Conservation (phyloP, 441 rosid species). For the Populus hybrid region DNA sequence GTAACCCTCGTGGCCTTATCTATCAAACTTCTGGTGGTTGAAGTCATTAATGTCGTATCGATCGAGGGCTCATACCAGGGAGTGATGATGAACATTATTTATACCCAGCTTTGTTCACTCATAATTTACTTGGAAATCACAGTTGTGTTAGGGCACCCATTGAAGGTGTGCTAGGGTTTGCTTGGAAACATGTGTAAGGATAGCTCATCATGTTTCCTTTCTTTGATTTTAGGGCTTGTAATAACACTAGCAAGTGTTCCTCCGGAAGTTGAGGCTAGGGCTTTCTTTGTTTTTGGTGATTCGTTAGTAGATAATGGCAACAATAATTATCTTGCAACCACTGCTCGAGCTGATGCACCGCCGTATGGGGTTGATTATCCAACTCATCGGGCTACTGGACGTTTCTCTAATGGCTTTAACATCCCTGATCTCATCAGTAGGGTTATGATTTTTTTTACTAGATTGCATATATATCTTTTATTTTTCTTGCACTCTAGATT, state of each 20-base stretch:
- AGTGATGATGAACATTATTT: background rate
- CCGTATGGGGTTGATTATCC: constrained; percentile 91
- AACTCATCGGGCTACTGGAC: constrained; percentile 78
- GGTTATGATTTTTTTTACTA: background rate
- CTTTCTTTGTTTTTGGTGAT: constrained; percentile 94
- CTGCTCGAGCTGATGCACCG: constrained; percentile 79
- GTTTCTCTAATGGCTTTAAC: constrained; percentile 92
- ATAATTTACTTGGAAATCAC: background rate
- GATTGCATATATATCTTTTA: background rate
- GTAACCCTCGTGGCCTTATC: background rate
- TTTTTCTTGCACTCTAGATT: background rate
- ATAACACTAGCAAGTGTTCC: constrained; percentile 21
- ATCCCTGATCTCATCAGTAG: constrained; percentile 87
- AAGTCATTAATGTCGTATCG: constrained; percentile 24
- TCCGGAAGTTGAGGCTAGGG: constrained; percentile 57
- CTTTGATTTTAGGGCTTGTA: constrained; percentile 18
- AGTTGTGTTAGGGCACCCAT: background rate
- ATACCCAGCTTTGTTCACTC: constrained; percentile 2
- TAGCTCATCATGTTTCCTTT: background rate
- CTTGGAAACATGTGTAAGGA: constrained; percentile 24
- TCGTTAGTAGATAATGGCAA: constrained; percentile 93
- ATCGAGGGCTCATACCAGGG: background rate
- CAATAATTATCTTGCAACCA: constrained; percentile 77
- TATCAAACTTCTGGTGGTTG: constrained; percentile 10
- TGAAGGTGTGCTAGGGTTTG: background rate